Base-by-base conservation (phyloP, 805 yeast species). In the Saturnispora dispora region DNA sequence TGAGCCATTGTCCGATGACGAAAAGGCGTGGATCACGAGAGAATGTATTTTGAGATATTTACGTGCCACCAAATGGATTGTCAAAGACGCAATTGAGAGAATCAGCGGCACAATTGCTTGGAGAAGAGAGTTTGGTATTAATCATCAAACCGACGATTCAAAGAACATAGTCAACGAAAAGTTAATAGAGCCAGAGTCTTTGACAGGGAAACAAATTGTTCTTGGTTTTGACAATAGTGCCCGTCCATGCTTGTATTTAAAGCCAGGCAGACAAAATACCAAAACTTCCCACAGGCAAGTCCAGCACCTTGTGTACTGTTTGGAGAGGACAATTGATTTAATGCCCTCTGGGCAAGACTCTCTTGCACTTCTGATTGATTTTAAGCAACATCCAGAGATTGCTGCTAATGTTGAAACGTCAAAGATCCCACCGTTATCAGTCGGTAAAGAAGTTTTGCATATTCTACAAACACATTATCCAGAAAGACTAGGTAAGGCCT, bases 341-440 rank as follows among this genome's bases (percentile, higher is more conserved):
- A 91, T 93, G 97, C 96, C 97, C 1, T 76, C 88, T 0, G 98
- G 98, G 22, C 99, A 93, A 69, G 99, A 91, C 63, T 84, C 95
- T 11, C 72, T 93, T 50, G 96, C 98, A 1, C 70, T 93, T 49
- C 72, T 95, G 56, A 91, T 93, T 57, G 99, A 93, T 68, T 91
- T 93, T 70, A 88, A 91, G 67, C 82, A 86, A 18, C 82, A 88
- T 53, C 85, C 87, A 51, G 75, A 71, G 63, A 62, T 68, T 41
- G 66, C 66, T 61, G 75, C 70, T 33, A 75, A 74, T 65, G 81
- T 71, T 49, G 73, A 70, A 52, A 71, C 79, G 32, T 77, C 84
- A 52, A 88, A 85, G 63, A 79, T 88, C 52, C 98, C 98, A n/a
- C 88, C 96, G 1, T 73, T 91, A 42, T 77, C 85, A 48, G 85